Evolutionary conservation across 2,329 filamentous ascomycete genomes (phyloP).

Genomic region (Xylaria sp.): DNA sequence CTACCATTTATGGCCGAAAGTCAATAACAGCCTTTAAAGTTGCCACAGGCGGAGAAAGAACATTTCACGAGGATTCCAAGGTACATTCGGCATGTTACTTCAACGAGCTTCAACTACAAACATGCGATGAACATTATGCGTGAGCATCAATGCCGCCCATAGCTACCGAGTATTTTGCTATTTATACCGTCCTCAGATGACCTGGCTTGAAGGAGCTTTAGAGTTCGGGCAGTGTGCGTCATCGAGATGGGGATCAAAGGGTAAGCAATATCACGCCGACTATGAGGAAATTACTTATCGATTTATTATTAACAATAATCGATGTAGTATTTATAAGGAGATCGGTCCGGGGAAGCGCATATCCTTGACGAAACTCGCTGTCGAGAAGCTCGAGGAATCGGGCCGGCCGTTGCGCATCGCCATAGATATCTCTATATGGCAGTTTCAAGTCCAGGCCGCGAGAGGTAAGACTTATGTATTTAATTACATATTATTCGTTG

Average conservation of each 20-base stretch:
- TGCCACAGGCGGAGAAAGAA: constrained; percentile 11
- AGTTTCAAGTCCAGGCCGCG: constrained; percentile 90
- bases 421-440: constrained; percentile 96
- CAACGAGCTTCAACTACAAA: constrained; percentile 5
- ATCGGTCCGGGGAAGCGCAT: constrained; percentile 84
- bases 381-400: constrained; percentile 77
- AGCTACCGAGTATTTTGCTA: background rate
- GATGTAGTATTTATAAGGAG: constrained; percentile 83
- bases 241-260: constrained; percentile 73
- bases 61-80: background rate
- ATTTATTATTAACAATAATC: constrained; percentile 15
- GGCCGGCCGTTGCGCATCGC: constrained; percentile 83
- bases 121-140: constrained; percentile 2
- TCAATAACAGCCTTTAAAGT: constrained; percentile 46
- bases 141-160: background rate
- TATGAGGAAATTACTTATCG: background rate
- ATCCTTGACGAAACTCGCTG: constrained; percentile 83
- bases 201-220: constrained; percentile 26
- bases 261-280: constrained; percentile 51
- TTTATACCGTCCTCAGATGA: constrained; percentile 16
- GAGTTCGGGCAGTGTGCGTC: constrained; percentile 15
- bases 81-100: background rate
- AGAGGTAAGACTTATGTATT: constrained; percentile 60
- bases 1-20: constrained; percentile 34
- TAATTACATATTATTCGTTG: background rate